Percentiles rank a stretch among this genome's conserved stretches.
Conservation (phyloP, 192 early-diverging fungal genomes). For the Gamsiella multidivaricata region DNA sequence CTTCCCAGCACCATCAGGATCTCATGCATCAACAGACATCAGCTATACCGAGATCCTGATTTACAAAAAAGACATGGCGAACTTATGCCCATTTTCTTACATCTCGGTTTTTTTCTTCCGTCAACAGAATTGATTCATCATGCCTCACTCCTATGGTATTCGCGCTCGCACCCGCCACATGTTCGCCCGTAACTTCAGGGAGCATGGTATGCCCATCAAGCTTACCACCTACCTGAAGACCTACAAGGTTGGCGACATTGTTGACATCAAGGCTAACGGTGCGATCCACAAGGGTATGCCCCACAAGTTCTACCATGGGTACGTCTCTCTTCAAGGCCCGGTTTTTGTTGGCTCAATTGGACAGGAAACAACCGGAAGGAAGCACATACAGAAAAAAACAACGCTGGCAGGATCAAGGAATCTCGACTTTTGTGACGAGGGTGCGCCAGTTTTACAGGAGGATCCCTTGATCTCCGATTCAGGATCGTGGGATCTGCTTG, state of each 20-base stretch:
- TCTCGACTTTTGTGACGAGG: neutral
- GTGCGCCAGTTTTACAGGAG: neutral
- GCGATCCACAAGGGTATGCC: constrained; percentile 99
- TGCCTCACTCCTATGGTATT: constrained; percentile 92
- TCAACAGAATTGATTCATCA: constrained; percentile 60
- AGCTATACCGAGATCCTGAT: neutral
- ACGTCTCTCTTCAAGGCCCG: constrained; percentile 9
- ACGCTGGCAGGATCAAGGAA: neutral
- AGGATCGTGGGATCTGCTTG: neutral
- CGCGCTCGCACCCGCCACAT: constrained; percentile 98
- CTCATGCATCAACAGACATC: constrained; percentile 17
- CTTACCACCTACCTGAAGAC: constrained; percentile 98
- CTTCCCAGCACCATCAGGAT: neutral
- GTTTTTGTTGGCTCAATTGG: neutral
- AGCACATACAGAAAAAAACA: neutral
- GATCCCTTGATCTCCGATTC: constrained; percentile 2
- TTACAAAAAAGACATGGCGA: constrained; percentile 12
- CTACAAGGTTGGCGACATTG: constrained; percentile 99
- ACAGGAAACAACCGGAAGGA: neutral
- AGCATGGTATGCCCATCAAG: constrained; percentile 87
- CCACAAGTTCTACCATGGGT: constrained; percentile 99
- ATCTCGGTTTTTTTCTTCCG: constrained; percentile 13
- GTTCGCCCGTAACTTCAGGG: constrained; percentile 97
- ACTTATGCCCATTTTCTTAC: constrained; percentile 21
- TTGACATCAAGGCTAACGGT: constrained; percentile 99